phyloP scores from a whole-genome alignment of 2,329 filamentous ascomycete genomes.

The Dothidotthia symphoricarpi region DNA sequence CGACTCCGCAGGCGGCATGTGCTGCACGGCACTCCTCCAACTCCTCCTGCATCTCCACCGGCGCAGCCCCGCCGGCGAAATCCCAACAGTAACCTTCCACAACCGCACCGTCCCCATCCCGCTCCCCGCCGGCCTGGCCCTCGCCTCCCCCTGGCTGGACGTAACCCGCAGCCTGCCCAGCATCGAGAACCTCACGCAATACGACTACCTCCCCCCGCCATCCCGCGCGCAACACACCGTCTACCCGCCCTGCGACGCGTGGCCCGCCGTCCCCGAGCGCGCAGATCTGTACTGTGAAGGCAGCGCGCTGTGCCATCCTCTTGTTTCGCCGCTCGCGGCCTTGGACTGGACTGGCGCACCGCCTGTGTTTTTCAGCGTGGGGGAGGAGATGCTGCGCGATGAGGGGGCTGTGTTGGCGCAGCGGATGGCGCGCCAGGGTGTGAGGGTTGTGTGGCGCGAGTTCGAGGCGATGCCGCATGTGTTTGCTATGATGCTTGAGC shows the following conservation, averaged over 20 bases:
- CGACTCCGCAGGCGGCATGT: conserved; percentile 74
- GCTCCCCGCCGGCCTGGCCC: conserved; percentile 63
- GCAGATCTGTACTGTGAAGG: conserved; percentile 50
- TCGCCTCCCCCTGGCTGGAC: conserved; percentile 70
- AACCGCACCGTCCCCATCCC: conserved; percentile 59
- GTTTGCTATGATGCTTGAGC: conserved; percentile 52
- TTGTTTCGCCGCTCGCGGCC: conserved; percentile 62
- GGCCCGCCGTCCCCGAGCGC: conserved; percentile 48
- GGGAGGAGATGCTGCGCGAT: conserved; percentile 70
- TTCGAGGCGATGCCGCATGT: conserved; percentile 81
- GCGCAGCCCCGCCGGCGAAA: conserved; percentile 41
- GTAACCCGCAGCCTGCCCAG: conserved; percentile 63
- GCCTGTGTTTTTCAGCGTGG: conserved; percentile 66
- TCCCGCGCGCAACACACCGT: conserved; percentile 36
- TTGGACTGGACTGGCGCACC: conserved; percentile 61
- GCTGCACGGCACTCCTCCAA: conserved; percentile 66
- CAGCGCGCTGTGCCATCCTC: conserved; percentile 58
- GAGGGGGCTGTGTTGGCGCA: conserved; percentile 63
- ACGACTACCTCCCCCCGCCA: conserved; percentile 62
- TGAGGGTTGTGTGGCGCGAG: conserved; percentile 64
- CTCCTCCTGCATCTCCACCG: conserved; percentile 63
- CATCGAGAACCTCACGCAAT: conserved; percentile 52
- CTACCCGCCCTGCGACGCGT: conserved; percentile 51
- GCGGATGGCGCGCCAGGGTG: conserved; percentile 57
- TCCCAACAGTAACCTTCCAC: conserved; percentile 58